A percentile compares a stretch with the other conserved stretches of the same genome.
Conservation (phyloP, 148 eudicot genomes). For the Nepenthes mirabilis region DNA sequence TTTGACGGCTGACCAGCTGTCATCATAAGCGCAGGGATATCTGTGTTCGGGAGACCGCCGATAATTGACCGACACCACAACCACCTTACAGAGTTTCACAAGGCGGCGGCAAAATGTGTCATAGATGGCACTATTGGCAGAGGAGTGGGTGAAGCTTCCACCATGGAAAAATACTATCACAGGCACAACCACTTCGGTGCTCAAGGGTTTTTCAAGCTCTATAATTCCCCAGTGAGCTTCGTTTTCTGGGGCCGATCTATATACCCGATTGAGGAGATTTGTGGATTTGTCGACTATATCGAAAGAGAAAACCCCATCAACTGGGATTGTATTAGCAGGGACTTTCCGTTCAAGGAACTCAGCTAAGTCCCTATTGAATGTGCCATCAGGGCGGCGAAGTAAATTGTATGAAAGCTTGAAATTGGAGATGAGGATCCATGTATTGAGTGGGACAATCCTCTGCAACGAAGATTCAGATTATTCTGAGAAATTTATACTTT, state of each 20-base stretch:
- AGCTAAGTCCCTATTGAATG: conserved; percentile 6
- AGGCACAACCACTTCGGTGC: conserved; percentile 2
- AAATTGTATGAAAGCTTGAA: conserved; percentile 8
- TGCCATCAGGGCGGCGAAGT: conserved; percentile 5
- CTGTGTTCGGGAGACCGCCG: conserved; percentile 7
- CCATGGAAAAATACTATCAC: conserved; percentile 8
- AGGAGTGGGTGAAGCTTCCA: conserved; percentile 9
- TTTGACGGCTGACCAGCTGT: conserved; percentile 7
- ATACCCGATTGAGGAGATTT: conserved; percentile 5
- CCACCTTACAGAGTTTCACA: conserved; percentile 4
- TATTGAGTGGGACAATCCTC: conserved; percentile 9
- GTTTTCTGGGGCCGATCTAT: background rate
- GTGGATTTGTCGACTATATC: conserved; percentile 7
- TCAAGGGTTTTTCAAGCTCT: conserved; percentile 6
- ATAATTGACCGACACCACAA: conserved; percentile 7
- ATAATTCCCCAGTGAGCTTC: background rate
- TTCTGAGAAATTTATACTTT: background rate
- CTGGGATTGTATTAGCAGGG: conserved; percentile 5
- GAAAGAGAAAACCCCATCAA: conserved; percentile 9
- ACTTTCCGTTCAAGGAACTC: conserved; percentile 11
- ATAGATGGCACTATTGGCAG: conserved; percentile 9
- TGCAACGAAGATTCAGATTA: background rate
- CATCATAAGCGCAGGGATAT: conserved; percentile 10
- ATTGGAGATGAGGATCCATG: conserved; percentile 9
- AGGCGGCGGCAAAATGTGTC: conserved; percentile 7